Percentiles rank a stretch among this genome's conserved stretches.
phyloP scores from a whole-genome alignment of 495 filamentous ascomycete genomes.

The Baudoinia panamericana region DNA sequence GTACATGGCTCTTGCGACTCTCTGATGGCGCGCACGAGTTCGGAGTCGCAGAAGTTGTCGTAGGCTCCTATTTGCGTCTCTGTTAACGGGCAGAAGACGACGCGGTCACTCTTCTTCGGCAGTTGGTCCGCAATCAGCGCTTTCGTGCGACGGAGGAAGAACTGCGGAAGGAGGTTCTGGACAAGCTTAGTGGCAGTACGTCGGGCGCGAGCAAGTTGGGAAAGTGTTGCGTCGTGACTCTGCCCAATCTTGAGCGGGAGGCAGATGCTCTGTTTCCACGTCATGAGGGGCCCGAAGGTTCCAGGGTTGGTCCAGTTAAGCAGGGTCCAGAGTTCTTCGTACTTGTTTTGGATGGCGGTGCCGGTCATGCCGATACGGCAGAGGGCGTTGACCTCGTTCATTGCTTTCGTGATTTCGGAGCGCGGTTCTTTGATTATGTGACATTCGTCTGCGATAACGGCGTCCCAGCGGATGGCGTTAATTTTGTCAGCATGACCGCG shows the following conservation, averaged over 20 bases:
- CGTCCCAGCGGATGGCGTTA: conserved; percentile 87
- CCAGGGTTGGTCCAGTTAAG: conserved; percentile 97
- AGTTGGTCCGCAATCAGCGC: conserved; percentile 82
- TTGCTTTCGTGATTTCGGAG: conserved; percentile 67
- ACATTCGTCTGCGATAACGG: conserved; percentile 93
- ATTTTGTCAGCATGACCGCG: conserved; percentile 57
- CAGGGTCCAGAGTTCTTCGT: conserved; percentile 93
- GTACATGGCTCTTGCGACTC: conserved; percentile 51
- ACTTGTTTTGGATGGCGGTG: conserved; percentile 95
- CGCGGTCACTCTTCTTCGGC: conserved; percentile 88
- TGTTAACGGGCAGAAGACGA: conserved; percentile 90
- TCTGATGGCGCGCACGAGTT: conserved; percentile 57
- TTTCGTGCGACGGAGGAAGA: conserved; percentile 92
- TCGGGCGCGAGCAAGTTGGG: conserved; percentile 68
- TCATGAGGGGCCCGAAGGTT: conserved; percentile 58
- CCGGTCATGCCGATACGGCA: conserved; percentile 90
- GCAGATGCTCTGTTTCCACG: conserved; percentile 68
- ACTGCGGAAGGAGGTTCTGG: conserved; percentile 74
- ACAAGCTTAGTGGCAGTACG: conserved; percentile 77
- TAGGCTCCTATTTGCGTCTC: conserved; percentile 75
- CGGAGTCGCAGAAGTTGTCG: conserved; percentile 61
- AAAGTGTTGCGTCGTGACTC: conserved; percentile 77
- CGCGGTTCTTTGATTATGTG: conserved; percentile 74
- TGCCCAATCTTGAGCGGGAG: conserved; percentile 76
- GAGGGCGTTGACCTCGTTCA: conserved; percentile 85